These are phyloP conservation scores for Thelonectria blattea DNA, from an alignment of 2,329 filamentous ascomycete species.

Conservation along the genomic window DNA sequence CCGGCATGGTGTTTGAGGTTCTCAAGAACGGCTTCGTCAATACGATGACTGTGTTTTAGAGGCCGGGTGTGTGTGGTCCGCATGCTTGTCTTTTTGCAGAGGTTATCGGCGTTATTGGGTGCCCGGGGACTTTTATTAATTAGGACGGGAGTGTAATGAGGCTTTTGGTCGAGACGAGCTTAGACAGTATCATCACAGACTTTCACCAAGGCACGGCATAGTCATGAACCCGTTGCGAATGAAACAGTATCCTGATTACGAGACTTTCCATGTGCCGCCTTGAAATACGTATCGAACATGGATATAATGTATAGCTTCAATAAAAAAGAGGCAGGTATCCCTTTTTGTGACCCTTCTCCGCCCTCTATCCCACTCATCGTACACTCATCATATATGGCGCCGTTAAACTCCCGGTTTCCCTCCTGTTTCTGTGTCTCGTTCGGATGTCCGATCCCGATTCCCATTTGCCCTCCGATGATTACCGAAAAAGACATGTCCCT, in stretches of 20 bases:
- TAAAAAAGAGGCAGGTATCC: conserved; percentile 16
- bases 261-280: not conserved
- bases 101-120: conserved; percentile 24
- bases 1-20: conserved; percentile 93
- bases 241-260: not conserved
- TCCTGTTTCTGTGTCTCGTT: not conserved
- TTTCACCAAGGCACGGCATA: not conserved
- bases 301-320: not conserved
- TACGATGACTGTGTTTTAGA: conserved; percentile 83
- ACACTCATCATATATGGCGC: conserved; percentile 4
- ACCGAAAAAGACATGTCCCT: not conserved
- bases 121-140: conserved; percentile 1
- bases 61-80: not conserved
- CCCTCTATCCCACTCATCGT: conserved; percentile 15
- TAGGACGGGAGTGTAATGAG: not conserved
- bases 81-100: not conserved
- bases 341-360: conserved; percentile 8
- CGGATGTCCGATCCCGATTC: not conserved
- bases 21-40: conserved; percentile 90
- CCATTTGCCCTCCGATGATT: not conserved
- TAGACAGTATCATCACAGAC: not conserved
- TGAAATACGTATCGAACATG: conserved; percentile 2
- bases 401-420: conserved; percentile 10
- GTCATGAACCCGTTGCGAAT: not conserved
- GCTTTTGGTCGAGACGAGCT: not conserved